A percentile compares a stretch with the other conserved stretches of the same genome.
Conservation (phyloP, 164 flowering plant species). For the Buxus sempervirens region DNA sequence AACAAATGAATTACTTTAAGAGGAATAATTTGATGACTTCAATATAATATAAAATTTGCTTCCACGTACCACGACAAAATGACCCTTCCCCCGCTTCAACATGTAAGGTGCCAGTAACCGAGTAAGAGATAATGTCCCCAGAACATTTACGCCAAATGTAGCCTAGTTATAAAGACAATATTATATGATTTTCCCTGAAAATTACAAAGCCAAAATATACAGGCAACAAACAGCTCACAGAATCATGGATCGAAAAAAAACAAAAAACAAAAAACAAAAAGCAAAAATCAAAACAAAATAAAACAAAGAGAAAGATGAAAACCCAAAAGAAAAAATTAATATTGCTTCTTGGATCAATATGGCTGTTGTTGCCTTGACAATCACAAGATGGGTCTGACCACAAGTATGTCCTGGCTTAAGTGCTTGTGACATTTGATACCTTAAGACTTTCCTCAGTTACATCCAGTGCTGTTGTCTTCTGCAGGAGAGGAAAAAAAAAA, state of each 20-base stretch:
- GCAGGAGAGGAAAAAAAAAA: conserved; percentile 22
- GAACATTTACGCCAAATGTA: conserved; percentile 74
- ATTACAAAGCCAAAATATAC: neutral
- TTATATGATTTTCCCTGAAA: neutral
- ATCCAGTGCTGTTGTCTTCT: conserved; percentile 82
- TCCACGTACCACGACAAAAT: conserved; percentile 90
- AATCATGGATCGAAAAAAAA: no score
- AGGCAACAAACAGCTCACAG: neutral
- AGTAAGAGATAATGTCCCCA: conserved; percentile 86
- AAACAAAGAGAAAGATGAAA: no score
- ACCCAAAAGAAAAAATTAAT: no score
- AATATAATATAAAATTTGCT: neutral
- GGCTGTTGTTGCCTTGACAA: neutral
- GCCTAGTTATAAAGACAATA: conserved; percentile 32
- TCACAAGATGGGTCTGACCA: conserved; percentile 9
- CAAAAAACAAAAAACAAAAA: no score
- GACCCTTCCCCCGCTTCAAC: conserved; percentile 83
- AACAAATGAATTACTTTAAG: neutral
- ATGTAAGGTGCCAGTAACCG: conserved; percentile 68
- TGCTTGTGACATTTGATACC: conserved; percentile 42
- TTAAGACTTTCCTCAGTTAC: conserved; percentile 68
- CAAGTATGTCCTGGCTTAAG: neutral
- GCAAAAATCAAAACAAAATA: no score
- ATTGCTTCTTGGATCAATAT: no score
- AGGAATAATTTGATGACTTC: neutral